Conservation (phyloP, 208 protist species). For the Trypanosoma scelopori region DNA sequence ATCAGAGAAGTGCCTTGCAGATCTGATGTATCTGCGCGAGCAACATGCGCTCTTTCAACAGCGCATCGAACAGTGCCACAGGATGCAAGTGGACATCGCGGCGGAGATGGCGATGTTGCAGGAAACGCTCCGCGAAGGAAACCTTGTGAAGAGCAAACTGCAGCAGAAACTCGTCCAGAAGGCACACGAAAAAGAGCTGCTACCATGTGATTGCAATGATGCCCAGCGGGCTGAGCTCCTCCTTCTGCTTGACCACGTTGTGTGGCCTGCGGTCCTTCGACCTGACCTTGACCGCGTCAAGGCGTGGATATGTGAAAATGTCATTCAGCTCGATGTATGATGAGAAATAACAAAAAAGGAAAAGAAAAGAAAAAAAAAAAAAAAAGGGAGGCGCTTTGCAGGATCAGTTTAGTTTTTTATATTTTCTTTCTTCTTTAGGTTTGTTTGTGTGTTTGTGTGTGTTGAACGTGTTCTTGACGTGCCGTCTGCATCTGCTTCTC, state of each 20-base stretch:
- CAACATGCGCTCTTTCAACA: conserved; percentile 46
- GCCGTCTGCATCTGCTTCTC: too few relatives aligned
- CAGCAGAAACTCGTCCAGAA: conserved; percentile 44
- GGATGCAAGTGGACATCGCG: conserved; percentile 23
- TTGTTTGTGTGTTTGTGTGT: too few relatives aligned
- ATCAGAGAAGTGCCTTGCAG: conserved; percentile 35
- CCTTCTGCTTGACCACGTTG: conserved; percentile 46
- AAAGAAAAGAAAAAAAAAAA: too few relatives aligned
- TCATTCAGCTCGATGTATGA: conserved; percentile 40
- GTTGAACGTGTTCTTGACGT: too few relatives aligned
- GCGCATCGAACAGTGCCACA: conserved; percentile 21
- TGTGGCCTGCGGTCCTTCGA: conserved; percentile 35
- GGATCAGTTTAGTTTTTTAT: too few relatives aligned
- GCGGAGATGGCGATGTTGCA: conserved; percentile 41
- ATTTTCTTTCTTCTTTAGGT: too few relatives aligned
- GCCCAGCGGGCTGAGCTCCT: conserved; percentile 46
- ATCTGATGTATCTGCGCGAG: conserved; percentile 58
- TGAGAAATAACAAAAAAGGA: too few relatives aligned
- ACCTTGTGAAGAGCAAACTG: conserved; percentile 29
- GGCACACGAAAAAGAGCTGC: conserved; percentile 25
- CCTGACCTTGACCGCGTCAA: conserved; percentile 49
- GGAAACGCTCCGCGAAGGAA: conserved; percentile 28
- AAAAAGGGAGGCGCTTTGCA: too few relatives aligned
- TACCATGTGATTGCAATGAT: conserved; percentile 17
- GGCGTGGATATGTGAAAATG: conserved; percentile 39